These are phyloP conservation scores for Penicillium nucicola DNA, from an alignment of 495 filamentous ascomycete genomes.

Conservation along the genomic window DNA sequence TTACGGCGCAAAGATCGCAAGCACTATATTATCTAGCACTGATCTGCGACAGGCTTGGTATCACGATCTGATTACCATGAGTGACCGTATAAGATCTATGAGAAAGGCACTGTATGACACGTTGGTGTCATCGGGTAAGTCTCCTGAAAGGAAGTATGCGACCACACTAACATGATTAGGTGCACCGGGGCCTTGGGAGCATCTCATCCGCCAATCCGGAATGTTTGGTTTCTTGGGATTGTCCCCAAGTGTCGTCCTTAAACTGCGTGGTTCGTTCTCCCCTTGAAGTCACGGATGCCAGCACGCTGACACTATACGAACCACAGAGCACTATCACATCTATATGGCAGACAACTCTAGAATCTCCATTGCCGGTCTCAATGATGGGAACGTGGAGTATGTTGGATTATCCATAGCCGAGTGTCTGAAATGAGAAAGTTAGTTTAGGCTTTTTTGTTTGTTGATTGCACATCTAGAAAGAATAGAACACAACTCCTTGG, in stretches of 20 bases:
- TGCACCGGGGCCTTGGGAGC: slow-evolving; percentile 35
- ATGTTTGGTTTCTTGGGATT: slow-evolving; percentile 44
- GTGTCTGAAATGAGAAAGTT: slow-evolving; percentile 9
- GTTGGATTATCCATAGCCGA: slow-evolving; percentile 30
- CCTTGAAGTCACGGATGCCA: neutral
- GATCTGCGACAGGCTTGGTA: slow-evolving; percentile 32
- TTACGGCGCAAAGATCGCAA: slow-evolving; percentile 38
- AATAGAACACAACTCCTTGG: too few species aligned
- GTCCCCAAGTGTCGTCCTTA: slow-evolving; percentile 19
- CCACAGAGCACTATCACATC: slow-evolving; percentile 33
- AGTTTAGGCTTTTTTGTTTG: too few species aligned
- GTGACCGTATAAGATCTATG: slow-evolving; percentile 33
- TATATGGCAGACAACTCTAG: slow-evolving; percentile 38
- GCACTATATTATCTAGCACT: slow-evolving; percentile 25
- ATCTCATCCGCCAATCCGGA: slow-evolving; percentile 33
- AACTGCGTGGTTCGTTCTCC: slow-evolving; percentile 26
- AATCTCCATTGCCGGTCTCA: slow-evolving; percentile 41
- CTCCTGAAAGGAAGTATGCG: neutral
- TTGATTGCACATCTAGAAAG: too few species aligned
- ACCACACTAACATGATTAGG: slow-evolving; percentile 1
- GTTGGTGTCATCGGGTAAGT: slow-evolving; percentile 17
- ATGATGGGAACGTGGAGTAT: slow-evolving; percentile 38
- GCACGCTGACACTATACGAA: neutral
- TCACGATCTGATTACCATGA: slow-evolving; percentile 40
- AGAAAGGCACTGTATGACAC: slow-evolving; percentile 24